phyloP scores from a whole-genome alignment of 176 grass and related monocot genomes.

The Eleusine indica region DNA sequence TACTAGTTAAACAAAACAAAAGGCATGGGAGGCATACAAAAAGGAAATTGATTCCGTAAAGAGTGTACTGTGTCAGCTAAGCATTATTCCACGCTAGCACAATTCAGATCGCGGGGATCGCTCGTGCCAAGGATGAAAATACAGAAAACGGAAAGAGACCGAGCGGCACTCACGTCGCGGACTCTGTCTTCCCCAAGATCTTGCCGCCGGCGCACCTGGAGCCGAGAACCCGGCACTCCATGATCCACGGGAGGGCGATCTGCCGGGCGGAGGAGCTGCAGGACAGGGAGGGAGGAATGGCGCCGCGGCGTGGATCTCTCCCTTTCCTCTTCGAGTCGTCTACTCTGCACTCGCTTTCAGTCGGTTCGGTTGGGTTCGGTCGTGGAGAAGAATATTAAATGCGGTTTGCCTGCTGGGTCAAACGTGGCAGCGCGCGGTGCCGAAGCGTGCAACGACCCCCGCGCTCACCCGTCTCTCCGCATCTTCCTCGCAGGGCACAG shows the following conservation, averaged over 20 bases:
- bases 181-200: constrained; percentile 17
- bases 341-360: neutral
- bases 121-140: neutral
- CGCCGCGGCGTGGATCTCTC: neutral
- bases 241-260: constrained; percentile 40
- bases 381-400: neutral
- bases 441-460: neutral
- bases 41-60: neutral
- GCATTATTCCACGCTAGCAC: neutral
- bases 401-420: neutral
- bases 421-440: neutral
- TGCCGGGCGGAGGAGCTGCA: neutral
- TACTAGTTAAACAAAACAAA: neutral
- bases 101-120: neutral
- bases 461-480: too few species aligned
- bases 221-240: constrained; percentile 45
- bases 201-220: neutral
- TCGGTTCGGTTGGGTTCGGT: neutral
- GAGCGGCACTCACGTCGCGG: constrained; percentile 36
- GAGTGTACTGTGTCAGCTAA: neutral
- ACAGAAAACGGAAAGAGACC: neutral
- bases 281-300: neutral
- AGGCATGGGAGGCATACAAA: neutral
- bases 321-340: neutral
- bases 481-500: neutral